phyloP scores from a whole-genome alignment of 805 yeast genomes.

The Candida wancherniae region DNA sequence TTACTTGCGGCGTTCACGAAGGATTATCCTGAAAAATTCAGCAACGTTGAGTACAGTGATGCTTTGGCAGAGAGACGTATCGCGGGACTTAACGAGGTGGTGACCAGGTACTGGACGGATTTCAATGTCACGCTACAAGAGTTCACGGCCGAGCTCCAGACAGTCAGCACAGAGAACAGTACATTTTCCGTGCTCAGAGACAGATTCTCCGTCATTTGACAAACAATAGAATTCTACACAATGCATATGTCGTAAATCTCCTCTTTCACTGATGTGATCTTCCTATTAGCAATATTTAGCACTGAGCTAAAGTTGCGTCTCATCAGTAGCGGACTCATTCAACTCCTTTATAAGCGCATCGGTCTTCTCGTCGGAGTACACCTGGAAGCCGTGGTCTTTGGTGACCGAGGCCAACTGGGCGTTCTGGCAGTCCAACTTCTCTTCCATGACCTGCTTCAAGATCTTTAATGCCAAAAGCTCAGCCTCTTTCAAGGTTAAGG shows the following conservation, averaged over 20 bases:
- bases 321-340: constrained; percentile 46
- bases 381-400: constrained; percentile 74
- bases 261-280: not conserved
- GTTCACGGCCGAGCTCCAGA: constrained; percentile 10
- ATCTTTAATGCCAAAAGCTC: constrained; percentile 84
- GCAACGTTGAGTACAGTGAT: constrained; percentile 27
- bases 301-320: constrained; percentile 7
- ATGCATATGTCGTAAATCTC: not conserved
- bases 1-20: constrained; percentile 37
- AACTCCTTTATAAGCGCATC: constrained; percentile 73
- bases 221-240: not conserved
- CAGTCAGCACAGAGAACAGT: constrained; percentile 13
- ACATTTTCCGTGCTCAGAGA: constrained; percentile 10
- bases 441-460: constrained; percentile 98
- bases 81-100: constrained; percentile 13
- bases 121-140: constrained; percentile 11
- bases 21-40: constrained; percentile 30
- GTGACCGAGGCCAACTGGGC: constrained; percentile 96
- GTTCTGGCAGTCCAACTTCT: constrained; percentile 88
- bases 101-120: constrained; percentile 15
- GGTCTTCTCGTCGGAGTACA: constrained; percentile 79
- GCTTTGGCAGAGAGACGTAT: constrained; percentile 26
- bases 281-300: not conserved
- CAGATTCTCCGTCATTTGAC: constrained; percentile 8
- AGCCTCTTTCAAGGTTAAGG: constrained; percentile 87